Base-by-base conservation (phyloP, 2,329 filamentous ascomycete species). In the Xylaria sp. region DNA sequence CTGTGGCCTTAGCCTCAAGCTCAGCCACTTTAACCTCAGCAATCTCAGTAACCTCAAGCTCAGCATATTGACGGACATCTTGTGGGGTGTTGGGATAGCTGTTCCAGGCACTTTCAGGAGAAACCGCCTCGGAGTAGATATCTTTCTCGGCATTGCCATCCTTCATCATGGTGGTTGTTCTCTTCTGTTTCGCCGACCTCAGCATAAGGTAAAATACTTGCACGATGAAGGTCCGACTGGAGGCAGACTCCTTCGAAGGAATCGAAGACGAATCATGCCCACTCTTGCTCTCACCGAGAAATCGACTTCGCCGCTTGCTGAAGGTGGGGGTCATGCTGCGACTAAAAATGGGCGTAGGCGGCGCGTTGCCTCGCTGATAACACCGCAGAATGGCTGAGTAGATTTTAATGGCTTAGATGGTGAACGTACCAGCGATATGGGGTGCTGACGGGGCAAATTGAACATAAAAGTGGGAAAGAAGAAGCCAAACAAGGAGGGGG, bases 241-340 rank as follows among this genome's bases (percentile, higher is more conserved):
- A 54, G 8, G n/a, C n/a, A 10, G 51, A 54, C 28, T 54, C 51
- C 51, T 54, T 54, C 18, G 51, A 54, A 31, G 51, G 28, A n/a
- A 54, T n/a, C 18, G 51, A n/a, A 34, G 51, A 34, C 28, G 28
- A n/a, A 54, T 54, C 28, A 31, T n/a, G 31, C 7, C 51, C 15
- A 34, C 7, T n/a, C 51, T 54, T 54, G 28, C 13, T 54, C 25
- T 15, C 8, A 34, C 15, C 28, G 7, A 15, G 9, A 31, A 7
- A 4, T 20, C 18, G 28, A 12, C 51, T 37, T n/a, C 13, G 51
- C 25, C 7, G 51, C 51, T 34, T 34, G 25, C 7, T 34, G 13
- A 25, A 34, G 9, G 28, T 34, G 8, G 51, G 51, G n/a, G 9
- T 2, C 51, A 54, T 54, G 1, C n/a, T 54, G 31, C 6, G 51